Conservation (phyloP, 2,329 filamentous ascomycete species). For the Albifimbria verrucaria region DNA sequence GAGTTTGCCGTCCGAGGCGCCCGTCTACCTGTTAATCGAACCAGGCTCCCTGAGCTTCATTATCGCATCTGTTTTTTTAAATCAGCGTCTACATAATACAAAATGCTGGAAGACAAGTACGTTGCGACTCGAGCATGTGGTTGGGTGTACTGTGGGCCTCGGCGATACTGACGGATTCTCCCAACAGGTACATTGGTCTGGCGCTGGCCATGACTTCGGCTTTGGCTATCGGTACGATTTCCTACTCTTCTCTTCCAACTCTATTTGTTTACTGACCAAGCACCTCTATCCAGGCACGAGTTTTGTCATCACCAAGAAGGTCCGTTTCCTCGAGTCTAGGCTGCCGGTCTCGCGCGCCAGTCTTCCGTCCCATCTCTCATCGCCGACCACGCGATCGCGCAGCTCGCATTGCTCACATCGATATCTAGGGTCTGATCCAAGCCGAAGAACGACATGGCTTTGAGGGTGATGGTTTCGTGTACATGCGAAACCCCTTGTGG, state of each 20-base stretch:
- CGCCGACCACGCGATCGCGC: too few relatives aligned
- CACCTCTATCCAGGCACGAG: constrained; percentile 67
- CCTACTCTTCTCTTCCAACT: constrained; percentile 1
- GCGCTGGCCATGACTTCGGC: constrained; percentile 72
- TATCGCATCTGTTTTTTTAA: constrained; percentile 12
- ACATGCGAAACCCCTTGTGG: constrained; percentile 93
- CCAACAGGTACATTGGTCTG: constrained; percentile 69
- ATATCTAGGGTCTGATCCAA: constrained; percentile 74
- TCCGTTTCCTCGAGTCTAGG: constrained; percentile 35
- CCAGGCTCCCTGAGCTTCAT: constrained; percentile 14
- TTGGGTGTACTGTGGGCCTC: neutral
- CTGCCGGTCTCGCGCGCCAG: neutral
- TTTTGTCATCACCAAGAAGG: constrained; percentile 99
- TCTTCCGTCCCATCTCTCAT: neutral
- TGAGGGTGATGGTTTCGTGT: constrained; percentile 93
- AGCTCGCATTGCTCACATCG: neutral
- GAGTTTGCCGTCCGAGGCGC: neutral
- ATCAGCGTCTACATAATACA: constrained; percentile 1
- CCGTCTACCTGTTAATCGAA: constrained; percentile 9
- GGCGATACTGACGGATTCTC: constrained; percentile 8
- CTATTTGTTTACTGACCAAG: constrained; percentile 15
- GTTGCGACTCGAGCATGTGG: constrained; percentile 10
- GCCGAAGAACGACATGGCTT: constrained; percentile 91
- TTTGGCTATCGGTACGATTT: constrained; percentile 66
- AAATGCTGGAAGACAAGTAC: constrained; percentile 38